A percentile compares a stretch with the other conserved stretches of the same genome.
These are phyloP conservation scores for Megacollybia platyphylla DNA, from an alignment of 1,284 basidiomycete genomes.

Conservation along the genomic window DNA sequence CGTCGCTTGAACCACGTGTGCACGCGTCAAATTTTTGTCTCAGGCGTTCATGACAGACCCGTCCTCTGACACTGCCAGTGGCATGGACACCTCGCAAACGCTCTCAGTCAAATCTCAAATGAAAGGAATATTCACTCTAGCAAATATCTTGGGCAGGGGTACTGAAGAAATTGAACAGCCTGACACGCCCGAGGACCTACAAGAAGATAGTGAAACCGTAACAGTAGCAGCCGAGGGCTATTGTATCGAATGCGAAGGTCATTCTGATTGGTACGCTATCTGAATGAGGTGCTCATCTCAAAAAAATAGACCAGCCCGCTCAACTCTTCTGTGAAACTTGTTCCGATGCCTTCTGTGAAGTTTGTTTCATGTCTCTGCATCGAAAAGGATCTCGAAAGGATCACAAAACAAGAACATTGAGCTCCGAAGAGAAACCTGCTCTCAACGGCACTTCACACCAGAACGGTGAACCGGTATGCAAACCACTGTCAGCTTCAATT, in stretches of 20 bases:
- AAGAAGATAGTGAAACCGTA: constrained; percentile 42
- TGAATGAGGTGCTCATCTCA: neutral
- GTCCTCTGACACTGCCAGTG: too few relatives aligned
- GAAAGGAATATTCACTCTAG: constrained; percentile 34
- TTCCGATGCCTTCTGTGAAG: constrained; percentile 62
- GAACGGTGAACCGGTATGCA: constrained; percentile 16
- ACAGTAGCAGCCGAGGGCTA: constrained; percentile 42
- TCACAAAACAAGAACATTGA: constrained; percentile 43
- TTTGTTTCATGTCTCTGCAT: constrained; percentile 73
- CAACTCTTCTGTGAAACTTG: constrained; percentile 61
- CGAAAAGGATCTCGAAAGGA: constrained; percentile 62
- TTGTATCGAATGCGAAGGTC: constrained; percentile 77
- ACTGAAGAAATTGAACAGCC: constrained; percentile 49
- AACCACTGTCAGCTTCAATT: constrained; percentile 2
- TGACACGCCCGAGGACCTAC: constrained; percentile 22
- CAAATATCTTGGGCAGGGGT: constrained; percentile 50
- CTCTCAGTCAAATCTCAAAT: too few relatives aligned
- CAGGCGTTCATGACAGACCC: too few relatives aligned
- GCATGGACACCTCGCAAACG: too few relatives aligned
- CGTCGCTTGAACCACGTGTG: too few relatives aligned
- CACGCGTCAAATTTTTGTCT: too few relatives aligned
- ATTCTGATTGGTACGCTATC: constrained; percentile 9
- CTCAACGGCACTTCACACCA: constrained; percentile 8
- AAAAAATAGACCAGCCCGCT: constrained; percentile 59
- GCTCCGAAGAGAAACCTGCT: constrained; percentile 10